Conservation (phyloP, 768 basidiomycete genomes). For the Boletus huronensis region DNA sequence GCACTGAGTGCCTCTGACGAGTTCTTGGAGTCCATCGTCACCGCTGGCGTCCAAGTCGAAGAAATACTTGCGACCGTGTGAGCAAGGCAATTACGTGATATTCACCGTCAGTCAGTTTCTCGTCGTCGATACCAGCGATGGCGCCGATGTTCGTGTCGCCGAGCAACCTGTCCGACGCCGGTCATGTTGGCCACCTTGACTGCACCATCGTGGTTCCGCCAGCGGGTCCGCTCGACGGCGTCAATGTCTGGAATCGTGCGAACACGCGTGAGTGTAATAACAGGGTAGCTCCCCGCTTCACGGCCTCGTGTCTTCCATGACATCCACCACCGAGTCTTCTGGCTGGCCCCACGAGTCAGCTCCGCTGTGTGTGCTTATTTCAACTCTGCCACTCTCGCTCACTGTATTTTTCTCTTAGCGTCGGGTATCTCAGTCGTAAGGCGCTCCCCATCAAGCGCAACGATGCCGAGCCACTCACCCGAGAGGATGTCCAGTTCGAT, state of each 20-base stretch:
- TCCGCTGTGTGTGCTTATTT: slow-evolving; percentile 45
- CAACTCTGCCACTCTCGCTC: slow-evolving; percentile 9
- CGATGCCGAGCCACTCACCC: slow-evolving; percentile 79
- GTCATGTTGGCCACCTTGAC: slow-evolving; percentile 1
- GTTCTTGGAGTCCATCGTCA: slow-evolving; percentile 24
- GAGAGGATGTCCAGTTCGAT: slow-evolving; percentile 85
- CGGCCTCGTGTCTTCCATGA: slow-evolving; percentile 42
- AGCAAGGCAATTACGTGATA: slow-evolving; percentile 25
- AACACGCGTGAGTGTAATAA: slow-evolving; percentile 21
- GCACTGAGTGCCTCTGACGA: slow-evolving; percentile 21
- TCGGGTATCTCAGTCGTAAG: slow-evolving; percentile 56
- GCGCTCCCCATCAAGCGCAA: slow-evolving; percentile 77
- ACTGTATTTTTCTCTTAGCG: slow-evolving; percentile 32
- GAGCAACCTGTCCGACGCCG: slow-evolving; percentile 1
- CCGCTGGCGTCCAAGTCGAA: neutral
- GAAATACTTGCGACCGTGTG: slow-evolving; percentile 18
- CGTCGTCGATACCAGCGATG: slow-evolving; percentile 12
- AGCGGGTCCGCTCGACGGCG: slow-evolving; percentile 13
- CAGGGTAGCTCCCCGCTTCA: slow-evolving; percentile 28
- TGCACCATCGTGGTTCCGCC: neutral
- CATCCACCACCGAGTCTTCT: slow-evolving; percentile 39
- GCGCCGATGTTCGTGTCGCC: slow-evolving; percentile 1
- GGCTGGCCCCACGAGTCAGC: slow-evolving; percentile 48
- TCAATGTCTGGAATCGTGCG: slow-evolving; percentile 27
- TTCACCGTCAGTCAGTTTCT: neutral